These are phyloP conservation scores for Daldinia bambusicola DNA, from an alignment of 495 filamentous ascomycete genomes.

Conservation along the genomic window DNA sequence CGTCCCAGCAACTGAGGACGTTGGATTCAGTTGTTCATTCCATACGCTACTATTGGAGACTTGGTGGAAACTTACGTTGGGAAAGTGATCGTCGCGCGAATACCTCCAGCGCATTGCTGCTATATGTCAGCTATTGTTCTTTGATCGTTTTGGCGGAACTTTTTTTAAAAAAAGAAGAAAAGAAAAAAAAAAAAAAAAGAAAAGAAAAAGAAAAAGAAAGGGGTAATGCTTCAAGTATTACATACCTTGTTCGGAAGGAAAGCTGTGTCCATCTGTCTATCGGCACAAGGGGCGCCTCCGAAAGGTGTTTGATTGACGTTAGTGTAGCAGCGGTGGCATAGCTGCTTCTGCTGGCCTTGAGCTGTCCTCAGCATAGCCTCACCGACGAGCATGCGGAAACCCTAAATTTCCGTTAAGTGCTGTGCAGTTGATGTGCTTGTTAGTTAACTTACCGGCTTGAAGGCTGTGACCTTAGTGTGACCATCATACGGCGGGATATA, in stretches of 20 bases:
- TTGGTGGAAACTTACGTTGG: slow-evolving; percentile 49
- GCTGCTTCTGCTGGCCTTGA: slow-evolving; percentile 43
- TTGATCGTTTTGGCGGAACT: too few species aligned
- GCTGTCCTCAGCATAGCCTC: slow-evolving; percentile 43
- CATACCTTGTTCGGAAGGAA: slow-evolving; percentile 54
- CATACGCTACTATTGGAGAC: not conserved
- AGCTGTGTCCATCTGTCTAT: slow-evolving; percentile 51
- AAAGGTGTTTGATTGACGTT: slow-evolving; percentile 56
- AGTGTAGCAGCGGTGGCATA: slow-evolving; percentile 47
- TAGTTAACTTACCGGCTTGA: slow-evolving; percentile 50
- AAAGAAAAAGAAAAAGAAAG: too few species aligned
- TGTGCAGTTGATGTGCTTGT: not conserved
- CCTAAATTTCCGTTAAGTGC: slow-evolving; percentile 40
- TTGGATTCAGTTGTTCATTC: slow-evolving; percentile 23
- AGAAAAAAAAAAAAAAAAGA: too few species aligned
- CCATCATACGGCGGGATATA: slow-evolving; percentile 56
- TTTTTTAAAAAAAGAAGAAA: too few species aligned
- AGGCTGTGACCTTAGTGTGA: slow-evolving; percentile 54
- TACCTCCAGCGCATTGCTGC: slow-evolving; percentile 55
- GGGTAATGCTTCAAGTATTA: not conserved
- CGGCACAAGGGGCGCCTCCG: slow-evolving; percentile 62
- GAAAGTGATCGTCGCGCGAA: slow-evolving; percentile 61
- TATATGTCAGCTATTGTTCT: not conserved
- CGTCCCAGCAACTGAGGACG: slow-evolving; percentile 56
- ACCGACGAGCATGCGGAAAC: slow-evolving; percentile 57